Conservation (phyloP, 2,329 filamentous ascomycete species). For the Alternaria atra region DNA sequence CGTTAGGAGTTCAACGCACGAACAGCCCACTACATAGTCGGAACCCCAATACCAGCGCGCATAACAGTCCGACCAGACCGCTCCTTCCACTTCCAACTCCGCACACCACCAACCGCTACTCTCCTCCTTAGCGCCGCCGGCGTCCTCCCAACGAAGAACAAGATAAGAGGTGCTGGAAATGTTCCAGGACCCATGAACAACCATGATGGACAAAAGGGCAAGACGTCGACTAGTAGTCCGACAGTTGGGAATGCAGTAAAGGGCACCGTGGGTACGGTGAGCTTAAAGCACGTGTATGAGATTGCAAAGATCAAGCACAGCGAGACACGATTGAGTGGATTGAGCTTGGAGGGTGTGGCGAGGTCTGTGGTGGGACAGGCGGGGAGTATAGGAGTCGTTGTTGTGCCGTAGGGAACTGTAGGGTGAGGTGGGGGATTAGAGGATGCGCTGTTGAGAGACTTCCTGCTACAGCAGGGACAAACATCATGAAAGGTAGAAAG, state of each 20-base stretch:
- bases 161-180: constrained; percentile 74
- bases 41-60: constrained; percentile 88
- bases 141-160: constrained; percentile 76
- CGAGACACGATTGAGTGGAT: constrained; percentile 63
- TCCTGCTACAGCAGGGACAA: not conserved
- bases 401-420: constrained; percentile 54
- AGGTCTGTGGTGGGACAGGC: constrained; percentile 72
- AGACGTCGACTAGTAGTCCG: constrained; percentile 42
- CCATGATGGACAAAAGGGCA: constrained; percentile 50
- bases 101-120: constrained; percentile 93
- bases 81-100: constrained; percentile 90
- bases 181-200: constrained; percentile 57
- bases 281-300: constrained; percentile 95
- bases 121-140: constrained; percentile 85
- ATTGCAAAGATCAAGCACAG: constrained; percentile 92
- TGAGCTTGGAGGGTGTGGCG: constrained; percentile 83
- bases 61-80: constrained; percentile 93
- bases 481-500: not conserved
- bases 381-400: constrained; percentile 59
- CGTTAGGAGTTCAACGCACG: constrained; percentile 93
- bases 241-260: constrained; percentile 68
- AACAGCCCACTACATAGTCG: constrained; percentile 81
- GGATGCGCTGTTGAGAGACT: no score
- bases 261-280: constrained; percentile 83
- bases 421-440: not conserved